These are phyloP conservation scores for Cardamine chenopodiifolia DNA, from an alignment of 345 rosid genomes.

Conservation along the genomic window DNA sequence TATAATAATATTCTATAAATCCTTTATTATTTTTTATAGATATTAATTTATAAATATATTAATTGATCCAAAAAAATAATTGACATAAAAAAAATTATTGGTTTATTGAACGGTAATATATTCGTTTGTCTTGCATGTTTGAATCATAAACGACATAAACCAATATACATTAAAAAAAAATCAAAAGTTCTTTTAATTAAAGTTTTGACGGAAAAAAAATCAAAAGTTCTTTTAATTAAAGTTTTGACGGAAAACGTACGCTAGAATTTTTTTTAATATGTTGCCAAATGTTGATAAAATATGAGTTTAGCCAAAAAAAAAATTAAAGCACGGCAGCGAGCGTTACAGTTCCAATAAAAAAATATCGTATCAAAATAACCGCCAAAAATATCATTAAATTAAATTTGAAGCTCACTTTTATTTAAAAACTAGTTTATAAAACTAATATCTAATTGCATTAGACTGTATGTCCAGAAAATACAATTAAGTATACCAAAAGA, in stretches of 20 bases:
- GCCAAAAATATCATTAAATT: not conserved
- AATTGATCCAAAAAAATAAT: not conserved
- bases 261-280: not conserved
- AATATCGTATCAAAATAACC: not conserved
- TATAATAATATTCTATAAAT: not conserved
- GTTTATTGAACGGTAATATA: no score
- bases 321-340: not conserved
- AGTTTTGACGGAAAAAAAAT: no score
- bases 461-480: not conserved
- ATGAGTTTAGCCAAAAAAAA: not conserved
- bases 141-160: not conserved
- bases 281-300: not conserved
- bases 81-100: no score
- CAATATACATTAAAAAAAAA: no score
- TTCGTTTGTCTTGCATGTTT: not conserved
- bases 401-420: not conserved
- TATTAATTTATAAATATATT: no score
- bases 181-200: no score
- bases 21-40: not conserved
- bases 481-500: not conserved
- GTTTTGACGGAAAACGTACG: not conserved
- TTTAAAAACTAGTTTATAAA: not conserved
- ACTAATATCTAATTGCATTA: not conserved
- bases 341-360: slow-evolving; percentile 18
- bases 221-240: no score